Evolutionary conservation across 306 rosid species (phyloP), one percentile per base, ranked within the genome.

Genomic region (Acacia crassicarpa): DNA sequence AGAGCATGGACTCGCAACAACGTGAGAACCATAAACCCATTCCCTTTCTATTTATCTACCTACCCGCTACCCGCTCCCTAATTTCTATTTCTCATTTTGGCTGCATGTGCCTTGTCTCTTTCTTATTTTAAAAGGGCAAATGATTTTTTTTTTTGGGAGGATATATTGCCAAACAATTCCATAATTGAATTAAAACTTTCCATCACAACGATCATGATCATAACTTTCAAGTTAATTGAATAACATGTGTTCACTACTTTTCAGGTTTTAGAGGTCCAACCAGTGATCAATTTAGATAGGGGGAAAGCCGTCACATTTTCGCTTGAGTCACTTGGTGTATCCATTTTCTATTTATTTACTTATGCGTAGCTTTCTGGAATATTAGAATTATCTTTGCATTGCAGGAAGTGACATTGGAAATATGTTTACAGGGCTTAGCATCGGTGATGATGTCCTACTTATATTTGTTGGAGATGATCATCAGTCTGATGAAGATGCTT

Each of bases 261-360:
- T 75, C 67, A 95, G 99, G 99, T 95, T 89, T 89, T 95, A 84
- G 99, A 93, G 90, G 95, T 95, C 25, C 92, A 98, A 19, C 99
- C 99, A 5, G 90, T 82, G 83, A 91, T 95, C 80, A 71, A 89
- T 88, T 93, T 98, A 98, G 92, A 95, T 87, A 95, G 93, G 83
- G 99, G 99, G 67, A 95, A 92, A 83, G 99, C 99, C 30, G 97
- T 95, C n/a, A 35, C 38, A 35, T 35, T 96, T 88, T 89, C 92
- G 71, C 99, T 96, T 0, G 93, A 96, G 81, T 92, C 99, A 61
- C 97, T 96, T 77, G 98, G 98, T 93, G 84, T 85, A 89, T 84
- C 73, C 38, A 72, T 81, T 78, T 67, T 17, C 17, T 51, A 38
- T 82, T 63, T 72, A 61, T n/a, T 75, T 48, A 5, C 19, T 41